Evolutionary conservation across 164 flowering plant species (phyloP).

Genomic region (Vitis vinifera): DNA sequence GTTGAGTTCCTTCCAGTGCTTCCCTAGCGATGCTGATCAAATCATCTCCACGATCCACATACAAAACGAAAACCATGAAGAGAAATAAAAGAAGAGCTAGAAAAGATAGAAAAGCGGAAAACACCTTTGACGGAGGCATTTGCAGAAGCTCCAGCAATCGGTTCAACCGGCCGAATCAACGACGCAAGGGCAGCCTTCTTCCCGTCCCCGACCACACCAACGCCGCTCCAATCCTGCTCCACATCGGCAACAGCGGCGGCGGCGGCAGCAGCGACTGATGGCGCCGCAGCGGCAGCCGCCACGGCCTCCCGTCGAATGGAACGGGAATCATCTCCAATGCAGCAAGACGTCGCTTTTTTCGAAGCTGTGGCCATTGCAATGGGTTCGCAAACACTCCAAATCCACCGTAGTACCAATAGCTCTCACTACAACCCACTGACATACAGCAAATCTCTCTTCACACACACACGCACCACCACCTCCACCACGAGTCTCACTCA

Average conservation of each 20-base stretch:
- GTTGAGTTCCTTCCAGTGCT: too few relatives aligned
- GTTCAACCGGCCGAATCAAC: conserved; percentile 50
- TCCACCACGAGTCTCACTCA: neutral
- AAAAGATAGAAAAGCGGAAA: neutral
- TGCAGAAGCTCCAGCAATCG: conserved; percentile 45
- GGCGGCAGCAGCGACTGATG: conserved; percentile 12
- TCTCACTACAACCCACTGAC: conserved; percentile 59
- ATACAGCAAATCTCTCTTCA: conserved; percentile 54
- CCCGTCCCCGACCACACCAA: conserved; percentile 17
- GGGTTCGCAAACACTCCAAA: conserved; percentile 72
- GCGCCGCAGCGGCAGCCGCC: conserved; percentile 11
- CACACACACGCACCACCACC: conserved; percentile 14
- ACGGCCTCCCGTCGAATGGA: conserved; percentile 11
- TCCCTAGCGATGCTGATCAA: too few relatives aligned
- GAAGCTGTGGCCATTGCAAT: conserved; percentile 89
- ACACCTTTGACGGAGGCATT: conserved; percentile 39
- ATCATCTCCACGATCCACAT: too few relatives aligned
- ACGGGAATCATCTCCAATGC: conserved; percentile 9
- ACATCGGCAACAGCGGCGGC: conserved; percentile 17
- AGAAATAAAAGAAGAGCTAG: neutral
- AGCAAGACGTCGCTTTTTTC: conserved; percentile 73
- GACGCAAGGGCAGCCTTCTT: conserved; percentile 39
- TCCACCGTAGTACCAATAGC: conserved; percentile 60
- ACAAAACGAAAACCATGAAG: neutral
- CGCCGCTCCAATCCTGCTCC: conserved; percentile 44